Base-by-base conservation (phyloP, 768 basidiomycete species). In the Mycena galericulata region DNA sequence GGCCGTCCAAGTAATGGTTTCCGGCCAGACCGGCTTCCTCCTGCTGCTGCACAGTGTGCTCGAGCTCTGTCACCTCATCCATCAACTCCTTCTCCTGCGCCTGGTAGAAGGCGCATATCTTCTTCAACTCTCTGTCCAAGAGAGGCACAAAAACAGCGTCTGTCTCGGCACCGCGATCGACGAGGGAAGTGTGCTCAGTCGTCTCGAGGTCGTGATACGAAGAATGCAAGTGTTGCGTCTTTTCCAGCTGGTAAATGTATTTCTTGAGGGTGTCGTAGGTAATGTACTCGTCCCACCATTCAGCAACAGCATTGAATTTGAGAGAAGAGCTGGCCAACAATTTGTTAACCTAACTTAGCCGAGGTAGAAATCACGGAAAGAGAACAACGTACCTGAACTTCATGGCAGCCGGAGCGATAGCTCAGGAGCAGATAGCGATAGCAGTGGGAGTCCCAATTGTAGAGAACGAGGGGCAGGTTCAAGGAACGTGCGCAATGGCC, bases 221-320 rank as follows among this genome's bases (percentile, higher is more conserved):
- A 12, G 80, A 79, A 22, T 85, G 81, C 3, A 82, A 84, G 47
- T 86, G 84, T 62, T 94, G 89, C 67, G 90, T 87, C 78, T 93
- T 94, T 81, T 96, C 94, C 27, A 96, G 84, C 70, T 91, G 90
- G 82, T 96, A 96, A 38, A 97, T 92, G 68, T 87, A 87, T 70
- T 92, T 93, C 80, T 96, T 96, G 72, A 96, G 83, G 6, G 87
- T 83, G 77, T 93, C 94, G 75, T 97, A 97, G 90, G 92, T 88
- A 49, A 97, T 94, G 76, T 97, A 97, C 55, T 95, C 91, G 68
- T 95, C 93, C 91, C 92, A 93, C 95, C 95, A 96, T 56, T 97
- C 95, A 0, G 94, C 84, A 27, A 96, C 92, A 3, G 94, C 93
- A 73, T 97, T 97, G 80, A 96, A 96, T 78, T 95, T 94, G 75